Conservation (phyloP, 176 grass and related monocot species). For the Eragrostis nindensis region DNA sequence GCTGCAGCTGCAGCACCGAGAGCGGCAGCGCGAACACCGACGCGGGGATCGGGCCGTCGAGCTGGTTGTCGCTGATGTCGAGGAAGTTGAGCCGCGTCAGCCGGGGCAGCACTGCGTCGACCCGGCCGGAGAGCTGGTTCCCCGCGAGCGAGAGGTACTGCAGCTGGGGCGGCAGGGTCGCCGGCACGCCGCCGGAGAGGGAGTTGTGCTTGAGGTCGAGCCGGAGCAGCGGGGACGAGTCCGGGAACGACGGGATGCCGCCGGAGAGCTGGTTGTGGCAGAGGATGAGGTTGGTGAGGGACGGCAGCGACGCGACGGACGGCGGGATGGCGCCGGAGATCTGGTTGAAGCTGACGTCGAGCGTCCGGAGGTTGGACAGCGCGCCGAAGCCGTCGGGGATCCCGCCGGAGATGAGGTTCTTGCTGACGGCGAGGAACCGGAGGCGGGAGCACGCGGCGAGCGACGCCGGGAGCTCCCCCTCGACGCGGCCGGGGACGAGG, state of each 20-base stretch:
- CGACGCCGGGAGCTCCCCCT: slow-evolving; percentile 57
- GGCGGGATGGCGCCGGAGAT: slow-evolving; percentile 69
- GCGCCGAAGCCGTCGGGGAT: slow-evolving; percentile 61
- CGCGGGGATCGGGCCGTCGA: slow-evolving; percentile 67
- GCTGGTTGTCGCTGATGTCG: slow-evolving; percentile 86
- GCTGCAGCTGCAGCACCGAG: slow-evolving; percentile 83
- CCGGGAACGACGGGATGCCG: slow-evolving; percentile 63
- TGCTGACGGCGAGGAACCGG: slow-evolving; percentile 87
- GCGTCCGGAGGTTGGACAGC: slow-evolving; percentile 73
- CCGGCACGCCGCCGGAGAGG: slow-evolving; percentile 60
- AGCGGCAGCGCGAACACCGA: slow-evolving; percentile 72
- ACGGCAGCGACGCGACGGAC: slow-evolving; percentile 55
- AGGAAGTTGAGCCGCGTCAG: slow-evolving; percentile 72
- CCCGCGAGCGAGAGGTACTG: slow-evolving; percentile 79
- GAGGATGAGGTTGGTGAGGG: slow-evolving; percentile 77
- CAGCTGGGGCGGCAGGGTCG: slow-evolving; percentile 46
- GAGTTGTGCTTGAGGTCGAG: slow-evolving; percentile 84
- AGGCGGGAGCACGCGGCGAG: slow-evolving; percentile 59
- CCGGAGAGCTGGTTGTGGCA: slow-evolving; percentile 84
- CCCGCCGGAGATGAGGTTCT: slow-evolving; percentile 81
- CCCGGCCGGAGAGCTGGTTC: slow-evolving; percentile 62
- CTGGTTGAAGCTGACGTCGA: slow-evolving; percentile 96
- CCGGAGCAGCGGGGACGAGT: slow-evolving; percentile 67
- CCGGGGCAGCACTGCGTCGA: slow-evolving; percentile 53
- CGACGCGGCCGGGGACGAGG: slow-evolving; percentile 81